Evolutionary conservation across 768 basidiomycete species (phyloP).

Genomic region (Tubosaeta sp.): DNA sequence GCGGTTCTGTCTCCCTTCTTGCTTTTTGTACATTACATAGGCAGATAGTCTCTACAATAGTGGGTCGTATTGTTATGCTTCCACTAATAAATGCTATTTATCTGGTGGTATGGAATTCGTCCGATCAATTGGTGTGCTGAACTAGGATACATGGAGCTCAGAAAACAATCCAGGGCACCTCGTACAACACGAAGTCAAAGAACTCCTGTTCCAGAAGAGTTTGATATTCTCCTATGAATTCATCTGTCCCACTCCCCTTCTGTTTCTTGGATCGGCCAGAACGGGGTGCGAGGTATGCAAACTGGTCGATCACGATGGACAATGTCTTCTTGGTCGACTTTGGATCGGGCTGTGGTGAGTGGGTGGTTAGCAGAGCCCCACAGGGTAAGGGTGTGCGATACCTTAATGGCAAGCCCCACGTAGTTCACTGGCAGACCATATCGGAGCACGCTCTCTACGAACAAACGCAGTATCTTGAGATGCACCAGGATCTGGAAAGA

Average conservation of each 20-base stretch:
- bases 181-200: slow-evolving; percentile 92
- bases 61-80: slow-evolving; percentile 60
- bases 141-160: slow-evolving; percentile 29
- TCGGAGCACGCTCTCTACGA: slow-evolving; percentile 91
- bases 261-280: slow-evolving; percentile 45
- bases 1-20: slow-evolving; percentile 18
- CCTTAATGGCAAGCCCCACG: slow-evolving; percentile 76
- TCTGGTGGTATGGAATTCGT: slow-evolving; percentile 12
- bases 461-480: slow-evolving; percentile 85
- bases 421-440: slow-evolving; percentile 96
- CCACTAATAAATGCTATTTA: slow-evolving; percentile 50
- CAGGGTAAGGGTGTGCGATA: slow-evolving; percentile 25
- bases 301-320: slow-evolving; percentile 66
- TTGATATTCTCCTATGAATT: slow-evolving; percentile 89
- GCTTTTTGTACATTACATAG: slow-evolving; percentile 38
- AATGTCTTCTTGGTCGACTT: slow-evolving; percentile 81
- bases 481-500: slow-evolving; percentile 93
- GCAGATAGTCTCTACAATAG: slow-evolving; percentile 47
- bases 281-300: slow-evolving; percentile 74
- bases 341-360: slow-evolving; percentile 65
- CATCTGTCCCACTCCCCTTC: slow-evolving; percentile 44
- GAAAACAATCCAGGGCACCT: slow-evolving; percentile 85
- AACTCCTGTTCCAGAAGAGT: slow-evolving; percentile 92
- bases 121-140: background rate
- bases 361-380: background rate